These are phyloP conservation scores for Paraconiothyrium brasiliense DNA, from an alignment of 2,329 filamentous ascomycete species.

Conservation along the genomic window DNA sequence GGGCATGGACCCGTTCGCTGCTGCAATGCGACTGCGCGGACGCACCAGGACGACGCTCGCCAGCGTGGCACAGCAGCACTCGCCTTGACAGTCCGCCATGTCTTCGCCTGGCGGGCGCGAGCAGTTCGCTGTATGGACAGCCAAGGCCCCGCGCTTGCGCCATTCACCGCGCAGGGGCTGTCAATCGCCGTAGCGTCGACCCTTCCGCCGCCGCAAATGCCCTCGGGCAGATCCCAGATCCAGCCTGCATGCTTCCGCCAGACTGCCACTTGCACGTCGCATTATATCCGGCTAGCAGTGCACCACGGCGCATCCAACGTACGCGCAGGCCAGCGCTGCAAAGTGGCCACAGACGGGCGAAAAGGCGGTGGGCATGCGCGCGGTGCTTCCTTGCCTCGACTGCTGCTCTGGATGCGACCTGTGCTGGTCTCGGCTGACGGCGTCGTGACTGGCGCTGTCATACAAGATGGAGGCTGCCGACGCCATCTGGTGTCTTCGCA, in stretches of 20 bases:
- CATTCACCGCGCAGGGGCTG: slow-evolving; percentile 39
- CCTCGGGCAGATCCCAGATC: slow-evolving; percentile 15
- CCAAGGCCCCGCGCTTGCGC: slow-evolving; percentile 33
- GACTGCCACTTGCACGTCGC: slow-evolving; percentile 2
- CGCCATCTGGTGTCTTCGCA: slow-evolving; percentile 40
- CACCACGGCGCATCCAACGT: neutral
- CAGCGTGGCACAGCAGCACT: slow-evolving; percentile 37
- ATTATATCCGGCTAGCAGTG: neutral
- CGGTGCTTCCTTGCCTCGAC: slow-evolving; percentile 20
- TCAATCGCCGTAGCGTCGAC: slow-evolving; percentile 43
- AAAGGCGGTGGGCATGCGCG: slow-evolving; percentile 14
- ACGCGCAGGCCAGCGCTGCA: slow-evolving; percentile 2
- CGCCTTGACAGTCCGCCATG: slow-evolving; percentile 46
- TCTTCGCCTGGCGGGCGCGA: slow-evolving; percentile 20
- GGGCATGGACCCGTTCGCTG: neutral
- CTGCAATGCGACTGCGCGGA: slow-evolving; percentile 36
- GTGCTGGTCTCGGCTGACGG: slow-evolving; percentile 23
- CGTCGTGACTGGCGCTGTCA: slow-evolving; percentile 34
- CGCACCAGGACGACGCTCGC: slow-evolving; percentile 26
- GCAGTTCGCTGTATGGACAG: slow-evolving; percentile 30
- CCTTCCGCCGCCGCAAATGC: slow-evolving; percentile 22
- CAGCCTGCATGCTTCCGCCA: slow-evolving; percentile 15
- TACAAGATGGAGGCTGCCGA: slow-evolving; percentile 39
- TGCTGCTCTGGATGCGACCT: slow-evolving; percentile 6
- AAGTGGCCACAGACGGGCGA: neutral